These are phyloP conservation scores for Magnusiomyces clavatus DNA, from an alignment of 1,139 yeast species.

Conservation along the genomic window DNA sequence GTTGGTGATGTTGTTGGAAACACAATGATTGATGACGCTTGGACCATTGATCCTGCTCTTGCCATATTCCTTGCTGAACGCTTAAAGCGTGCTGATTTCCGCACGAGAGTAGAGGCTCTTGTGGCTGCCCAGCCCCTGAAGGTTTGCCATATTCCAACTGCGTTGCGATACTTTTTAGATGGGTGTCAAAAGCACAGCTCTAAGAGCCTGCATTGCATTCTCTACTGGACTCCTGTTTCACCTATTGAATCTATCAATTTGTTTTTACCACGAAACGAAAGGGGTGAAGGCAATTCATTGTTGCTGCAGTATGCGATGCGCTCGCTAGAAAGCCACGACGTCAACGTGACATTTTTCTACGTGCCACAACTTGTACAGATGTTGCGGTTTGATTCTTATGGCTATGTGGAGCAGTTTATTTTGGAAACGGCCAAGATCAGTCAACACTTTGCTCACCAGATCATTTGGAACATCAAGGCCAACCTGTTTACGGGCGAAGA, in stretches of 20 bases:
- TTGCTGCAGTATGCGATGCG: conserved; percentile 84
- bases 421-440: conserved; percentile 88
- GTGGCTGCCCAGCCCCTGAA: conserved; percentile 51
- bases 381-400: conserved; percentile 70
- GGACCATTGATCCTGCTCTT: conserved; percentile 58
- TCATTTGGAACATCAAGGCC: conserved; percentile 96
- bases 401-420: conserved; percentile 83
- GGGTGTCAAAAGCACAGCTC: conserved; percentile 3
- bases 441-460: conserved; percentile 92
- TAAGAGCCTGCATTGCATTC: conserved; percentile 32
- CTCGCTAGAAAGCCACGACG: conserved; percentile 82
- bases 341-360: conserved; percentile 83
- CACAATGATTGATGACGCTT: conserved; percentile 42
- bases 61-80: conserved; percentile 68
- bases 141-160: conserved; percentile 55
- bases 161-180: conserved; percentile 42
- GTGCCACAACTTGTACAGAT: conserved; percentile 97
- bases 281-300: conserved; percentile 57
- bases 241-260: conserved; percentile 84
- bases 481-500: conserved; percentile 89
- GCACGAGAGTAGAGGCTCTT: conserved; percentile 41
- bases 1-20: conserved; percentile 17
- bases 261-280: conserved; percentile 50
- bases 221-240: conserved; percentile 69
- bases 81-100: conserved; percentile 34